Conservation (phyloP, 192 early-diverging fungal species). For the Backusella psychrophila region DNA sequence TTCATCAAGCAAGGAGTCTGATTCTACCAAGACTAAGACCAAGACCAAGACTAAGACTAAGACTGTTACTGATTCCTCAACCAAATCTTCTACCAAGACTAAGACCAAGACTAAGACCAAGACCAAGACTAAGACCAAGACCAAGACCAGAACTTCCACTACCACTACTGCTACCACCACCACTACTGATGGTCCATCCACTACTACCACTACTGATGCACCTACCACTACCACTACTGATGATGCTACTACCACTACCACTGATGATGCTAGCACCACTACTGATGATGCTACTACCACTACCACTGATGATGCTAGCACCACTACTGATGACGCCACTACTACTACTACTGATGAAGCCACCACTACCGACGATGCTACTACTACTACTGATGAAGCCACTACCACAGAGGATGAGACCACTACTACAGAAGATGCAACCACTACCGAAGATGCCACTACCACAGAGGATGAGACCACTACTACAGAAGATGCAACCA, state of each 20-base stretch:
- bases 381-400: neutral
- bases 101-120: too few relatives aligned
- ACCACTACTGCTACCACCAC: neutral
- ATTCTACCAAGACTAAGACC: neutral
- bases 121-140: neutral
- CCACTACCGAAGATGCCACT: neutral
- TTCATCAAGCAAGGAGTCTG: neutral
- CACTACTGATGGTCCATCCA: neutral
- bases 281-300: neutral
- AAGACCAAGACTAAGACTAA: neutral
- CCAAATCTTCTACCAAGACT: neutral
- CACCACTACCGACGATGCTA: neutral
- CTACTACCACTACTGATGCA: neutral
- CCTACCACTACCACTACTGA: neutral
- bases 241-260: neutral
- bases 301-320: neutral
- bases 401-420: neutral
- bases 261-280: neutral
- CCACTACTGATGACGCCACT: neutral
- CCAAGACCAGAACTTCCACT: neutral
- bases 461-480: neutral
- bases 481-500: neutral
- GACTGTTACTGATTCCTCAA: neutral
- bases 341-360: neutral
- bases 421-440: neutral